Evolutionary conservation across 768 basidiomycete genomes (phyloP), one percentile per base, ranked within the genome.

Genomic region (Gloeopeniophorella convolvens): DNA sequence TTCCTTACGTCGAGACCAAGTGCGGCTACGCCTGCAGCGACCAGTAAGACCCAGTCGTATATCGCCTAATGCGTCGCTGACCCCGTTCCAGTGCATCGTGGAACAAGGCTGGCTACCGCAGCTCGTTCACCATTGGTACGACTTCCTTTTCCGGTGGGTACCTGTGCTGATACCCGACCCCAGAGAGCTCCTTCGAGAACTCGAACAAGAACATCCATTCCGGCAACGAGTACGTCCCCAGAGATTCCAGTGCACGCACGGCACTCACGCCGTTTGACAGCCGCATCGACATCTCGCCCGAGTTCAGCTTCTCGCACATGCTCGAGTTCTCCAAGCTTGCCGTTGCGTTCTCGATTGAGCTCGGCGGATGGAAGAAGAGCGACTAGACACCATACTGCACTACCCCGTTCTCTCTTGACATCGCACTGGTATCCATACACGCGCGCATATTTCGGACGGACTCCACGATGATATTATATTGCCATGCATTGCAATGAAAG

Each of bases 11-110:
- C 23, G 81, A 89, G 73, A 96, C 93, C 49, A 75, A 85, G 72
- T 95, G 93, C 70, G 90, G 88, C 30, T 95, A 96, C 62, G 91
- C 90, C 45, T 96, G 92, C 74, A 89, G 86, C 59, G 92, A 95
- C 67, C 91, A 94, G 87, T 90, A 69, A 63, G 74, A 54, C 32
- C 42, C 59, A 23, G 51, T 31, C 56, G 62, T 65, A 63, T 58
- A 59, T 26, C 56, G 37, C 42, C 43, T 39, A 44, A 34, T 44
- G 59, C 59, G 55, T 61, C 63, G 58, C 63, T 68, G 52, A 64
- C 57, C 45, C 39, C 28, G 32, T 31, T 23, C 27, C 75, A 77
- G 75, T 61, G 89, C 89, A 59, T 88, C 88, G 27, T 93, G 89
- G 89, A 68, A 67, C 48, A 88, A 85, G 70, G 89, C 85, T 42